Percentiles rank a stretch among this genome's conserved stretches.
phyloP scores from a whole-genome alignment of 163 green algal genomes.

The Scenedesmus sp. region DNA sequence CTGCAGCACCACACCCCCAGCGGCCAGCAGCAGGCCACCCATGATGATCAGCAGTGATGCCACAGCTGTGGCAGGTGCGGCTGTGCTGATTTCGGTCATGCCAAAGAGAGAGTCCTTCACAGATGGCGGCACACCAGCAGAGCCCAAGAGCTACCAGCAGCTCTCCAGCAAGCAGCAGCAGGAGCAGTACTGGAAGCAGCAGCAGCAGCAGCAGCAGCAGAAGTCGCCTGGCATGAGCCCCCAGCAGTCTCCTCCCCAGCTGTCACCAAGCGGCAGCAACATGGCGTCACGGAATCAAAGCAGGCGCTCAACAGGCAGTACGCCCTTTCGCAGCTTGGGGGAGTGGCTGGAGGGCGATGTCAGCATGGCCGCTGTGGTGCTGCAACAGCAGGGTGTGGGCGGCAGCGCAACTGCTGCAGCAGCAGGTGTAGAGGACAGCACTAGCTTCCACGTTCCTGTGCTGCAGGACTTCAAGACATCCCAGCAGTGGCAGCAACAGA shows the following conservation, averaged over 20 bases:
- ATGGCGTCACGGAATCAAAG: not conserved
- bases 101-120: not conserved
- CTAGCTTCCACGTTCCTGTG: not conserved
- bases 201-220: not conserved
- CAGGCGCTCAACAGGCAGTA: not conserved
- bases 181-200: not conserved
- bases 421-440: not conserved
- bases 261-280: not conserved
- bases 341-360: conserved; percentile 7
- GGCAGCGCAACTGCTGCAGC: not conserved
- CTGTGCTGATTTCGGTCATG: not conserved
- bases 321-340: not conserved
- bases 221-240: not conserved
- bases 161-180: conserved; percentile 11
- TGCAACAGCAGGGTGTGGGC: not conserved
- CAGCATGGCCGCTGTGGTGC: not conserved
- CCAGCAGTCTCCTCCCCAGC: too few relatives aligned
- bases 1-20: not conserved
- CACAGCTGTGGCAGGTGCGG: not conserved
- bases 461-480: not conserved
- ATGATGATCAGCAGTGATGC: not conserved
- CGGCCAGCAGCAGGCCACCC: not conserved
- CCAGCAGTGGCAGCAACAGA: not conserved
- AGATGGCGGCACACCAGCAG: not conserved
- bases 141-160: not conserved